These are phyloP conservation scores for Globisporangium okanoganense DNA, from an alignment of 352 stramenopile species.

Conservation along the genomic window DNA sequence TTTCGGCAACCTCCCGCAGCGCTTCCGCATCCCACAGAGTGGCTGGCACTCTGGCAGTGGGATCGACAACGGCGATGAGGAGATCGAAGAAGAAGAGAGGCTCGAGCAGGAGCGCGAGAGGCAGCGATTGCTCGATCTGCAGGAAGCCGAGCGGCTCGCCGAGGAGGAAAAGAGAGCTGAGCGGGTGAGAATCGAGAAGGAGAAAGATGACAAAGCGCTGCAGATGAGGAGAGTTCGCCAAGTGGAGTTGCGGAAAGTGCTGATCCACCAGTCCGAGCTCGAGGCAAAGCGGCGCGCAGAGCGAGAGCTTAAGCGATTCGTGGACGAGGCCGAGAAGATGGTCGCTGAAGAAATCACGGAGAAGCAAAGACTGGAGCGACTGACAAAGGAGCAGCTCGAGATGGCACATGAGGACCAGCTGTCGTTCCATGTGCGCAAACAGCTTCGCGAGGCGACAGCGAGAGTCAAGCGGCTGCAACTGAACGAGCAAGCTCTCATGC, in stretches of 20 bases:
- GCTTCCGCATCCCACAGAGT: constrained; percentile 37
- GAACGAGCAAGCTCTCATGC: constrained; percentile 42
- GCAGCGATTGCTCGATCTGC: constrained; percentile 54
- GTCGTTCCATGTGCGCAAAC: constrained; percentile 21
- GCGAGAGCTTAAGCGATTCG: constrained; percentile 24
- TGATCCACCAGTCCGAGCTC: constrained; percentile 50
- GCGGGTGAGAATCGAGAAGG: constrained; percentile 46
- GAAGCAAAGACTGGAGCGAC: constrained; percentile 20
- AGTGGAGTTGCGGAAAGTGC: constrained; percentile 52
- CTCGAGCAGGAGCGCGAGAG: constrained; percentile 51
- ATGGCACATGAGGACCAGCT: constrained; percentile 50
- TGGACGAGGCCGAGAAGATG: constrained; percentile 23
- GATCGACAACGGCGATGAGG: constrained; percentile 70
- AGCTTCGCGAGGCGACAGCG: constrained; percentile 20
- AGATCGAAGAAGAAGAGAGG: constrained; percentile 63
- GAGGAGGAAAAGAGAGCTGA: constrained; percentile 54
- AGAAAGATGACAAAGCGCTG: constrained; percentile 55
- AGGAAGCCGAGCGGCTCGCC: constrained; percentile 52
- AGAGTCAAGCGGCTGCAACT: constrained; percentile 35
- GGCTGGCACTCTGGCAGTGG: constrained; percentile 55
- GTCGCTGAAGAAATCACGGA: constrained; percentile 34
- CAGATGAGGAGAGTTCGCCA: constrained; percentile 47
- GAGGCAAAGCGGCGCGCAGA: constrained; percentile 34
- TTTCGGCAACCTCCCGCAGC: constrained; percentile 53
- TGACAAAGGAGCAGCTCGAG: constrained; percentile 28